These are phyloP conservation scores for Calonectria fujianensis DNA, from an alignment of 2,329 filamentous ascomycete species.

Conservation along the genomic window DNA sequence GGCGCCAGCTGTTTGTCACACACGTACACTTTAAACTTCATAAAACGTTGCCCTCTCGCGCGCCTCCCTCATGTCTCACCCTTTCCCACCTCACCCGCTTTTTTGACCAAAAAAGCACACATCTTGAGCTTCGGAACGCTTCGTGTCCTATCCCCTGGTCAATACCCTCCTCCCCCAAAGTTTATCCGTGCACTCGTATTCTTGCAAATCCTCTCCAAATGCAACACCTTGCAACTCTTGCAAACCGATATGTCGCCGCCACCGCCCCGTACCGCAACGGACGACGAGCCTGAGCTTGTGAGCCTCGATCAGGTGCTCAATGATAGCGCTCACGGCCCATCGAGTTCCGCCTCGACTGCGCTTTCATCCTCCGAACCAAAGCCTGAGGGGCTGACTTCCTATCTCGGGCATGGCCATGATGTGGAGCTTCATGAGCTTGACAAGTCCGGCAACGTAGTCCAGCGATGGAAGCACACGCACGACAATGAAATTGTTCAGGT, in stretches of 20 bases:
- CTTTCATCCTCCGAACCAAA: slow-evolving; percentile 30
- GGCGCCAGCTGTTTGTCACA: slow-evolving; percentile 5
- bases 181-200: not conserved
- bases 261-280: slow-evolving; percentile 19
- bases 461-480: slow-evolving; percentile 59
- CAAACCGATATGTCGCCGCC: slow-evolving; percentile 25
- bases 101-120: not conserved
- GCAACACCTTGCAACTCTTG: slow-evolving; percentile 19
- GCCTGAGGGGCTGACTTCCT: slow-evolving; percentile 48
- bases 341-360: not conserved
- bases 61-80: slow-evolving; percentile 11
- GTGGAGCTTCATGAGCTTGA: slow-evolving; percentile 62
- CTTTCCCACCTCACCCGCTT: not conserved
- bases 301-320: slow-evolving; percentile 11
- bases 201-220: slow-evolving; percentile 6
- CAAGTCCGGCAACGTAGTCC: slow-evolving; percentile 60
- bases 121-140: slow-evolving; percentile 2
- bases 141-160: not conserved
- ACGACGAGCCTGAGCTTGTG: not conserved
- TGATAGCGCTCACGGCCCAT: not conserved
- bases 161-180: not conserved
- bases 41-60: not conserved
- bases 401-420: slow-evolving; percentile 52
- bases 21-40: slow-evolving; percentile 5
- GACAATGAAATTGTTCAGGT: slow-evolving; percentile 55